phyloP scores from a whole-genome alignment of 352 stramenopile species.

The Globisporangium barbulae region DNA sequence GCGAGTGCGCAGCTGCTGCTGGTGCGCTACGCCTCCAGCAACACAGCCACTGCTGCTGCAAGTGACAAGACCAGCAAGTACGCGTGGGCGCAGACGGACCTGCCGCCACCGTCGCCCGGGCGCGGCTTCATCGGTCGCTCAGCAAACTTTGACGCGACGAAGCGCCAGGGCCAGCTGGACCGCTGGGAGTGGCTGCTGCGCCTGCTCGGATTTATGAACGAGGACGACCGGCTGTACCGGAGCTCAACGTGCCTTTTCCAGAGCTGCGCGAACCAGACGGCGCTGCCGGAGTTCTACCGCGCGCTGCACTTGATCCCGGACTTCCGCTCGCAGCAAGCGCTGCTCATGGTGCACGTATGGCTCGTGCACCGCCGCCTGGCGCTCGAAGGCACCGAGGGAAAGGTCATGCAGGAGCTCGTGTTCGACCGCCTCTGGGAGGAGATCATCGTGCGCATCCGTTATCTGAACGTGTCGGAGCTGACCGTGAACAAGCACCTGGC shows the following conservation, averaged over 20 bases:
- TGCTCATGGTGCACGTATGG: conserved; percentile 96
- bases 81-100: conserved; percentile 70
- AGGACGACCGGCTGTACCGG: conserved; percentile 75
- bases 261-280: conserved; percentile 83
- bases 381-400: conserved; percentile 67
- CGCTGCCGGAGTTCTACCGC: conserved; percentile 66
- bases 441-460: conserved; percentile 91
- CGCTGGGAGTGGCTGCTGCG: conserved; percentile 83
- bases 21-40: conserved; percentile 24
- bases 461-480: conserved; percentile 91
- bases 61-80: conserved; percentile 37
- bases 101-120: conserved; percentile 74
- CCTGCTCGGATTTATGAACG: conserved; percentile 84
- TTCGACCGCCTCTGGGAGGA: conserved; percentile 98
- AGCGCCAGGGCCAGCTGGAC: conserved; percentile 54
- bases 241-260: conserved; percentile 75
- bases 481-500: conserved; percentile 96
- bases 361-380: conserved; percentile 94
- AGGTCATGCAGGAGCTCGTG: conserved; percentile 92
- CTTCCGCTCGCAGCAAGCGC: conserved; percentile 91
- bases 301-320: conserved; percentile 64
- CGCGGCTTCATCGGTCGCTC: conserved; percentile 67
- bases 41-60: conserved; percentile 10
- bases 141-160: conserved; percentile 80
- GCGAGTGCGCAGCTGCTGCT: conserved; percentile 16